Conservation (phyloP, 192 early-diverging fungal genomes). For the Podila epicladia region DNA sequence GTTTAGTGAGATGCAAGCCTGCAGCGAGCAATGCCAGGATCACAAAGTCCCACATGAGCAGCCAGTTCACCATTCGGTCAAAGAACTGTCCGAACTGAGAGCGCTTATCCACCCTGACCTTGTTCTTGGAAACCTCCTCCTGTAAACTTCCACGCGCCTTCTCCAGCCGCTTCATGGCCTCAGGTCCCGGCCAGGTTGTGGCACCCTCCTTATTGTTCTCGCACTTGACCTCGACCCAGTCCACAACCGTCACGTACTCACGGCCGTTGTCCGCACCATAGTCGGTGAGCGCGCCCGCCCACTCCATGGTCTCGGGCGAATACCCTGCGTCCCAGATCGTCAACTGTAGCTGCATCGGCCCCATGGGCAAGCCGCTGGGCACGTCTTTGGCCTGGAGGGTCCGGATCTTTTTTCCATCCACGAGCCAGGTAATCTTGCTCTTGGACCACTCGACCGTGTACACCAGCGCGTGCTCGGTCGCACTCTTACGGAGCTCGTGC, state of each 20-base stretch:
- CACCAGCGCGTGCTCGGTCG: conserved; percentile 17
- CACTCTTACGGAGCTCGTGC: conserved; percentile 20
- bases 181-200: conserved; percentile 28
- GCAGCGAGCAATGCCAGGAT: neutral
- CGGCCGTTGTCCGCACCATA: conserved; percentile 23
- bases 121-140: neutral
- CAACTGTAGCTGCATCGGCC: conserved; percentile 30
- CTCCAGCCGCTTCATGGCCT: conserved; percentile 8
- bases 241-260: conserved; percentile 23
- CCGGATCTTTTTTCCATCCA: conserved; percentile 48
- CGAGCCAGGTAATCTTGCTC: conserved; percentile 28
- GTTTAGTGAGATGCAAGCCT: too few relatives aligned
- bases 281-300: conserved; percentile 37
- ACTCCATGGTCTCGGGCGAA: conserved; percentile 10
- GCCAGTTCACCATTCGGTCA: neutral
- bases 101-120: conserved; percentile 2
- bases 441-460: conserved; percentile 56
- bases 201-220: conserved; percentile 12
- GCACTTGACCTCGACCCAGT: conserved; percentile 39
- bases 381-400: conserved; percentile 33
- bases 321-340: conserved; percentile 46
- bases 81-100: neutral
- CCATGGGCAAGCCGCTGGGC: conserved; percentile 9
- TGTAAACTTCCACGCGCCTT: neutral
- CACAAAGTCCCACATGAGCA: neutral